Evolutionary conservation across 2,329 filamentous ascomycete species (phyloP), one percentile per base, ranked within the genome.

Genomic region (Cladosporium sp.): DNA sequence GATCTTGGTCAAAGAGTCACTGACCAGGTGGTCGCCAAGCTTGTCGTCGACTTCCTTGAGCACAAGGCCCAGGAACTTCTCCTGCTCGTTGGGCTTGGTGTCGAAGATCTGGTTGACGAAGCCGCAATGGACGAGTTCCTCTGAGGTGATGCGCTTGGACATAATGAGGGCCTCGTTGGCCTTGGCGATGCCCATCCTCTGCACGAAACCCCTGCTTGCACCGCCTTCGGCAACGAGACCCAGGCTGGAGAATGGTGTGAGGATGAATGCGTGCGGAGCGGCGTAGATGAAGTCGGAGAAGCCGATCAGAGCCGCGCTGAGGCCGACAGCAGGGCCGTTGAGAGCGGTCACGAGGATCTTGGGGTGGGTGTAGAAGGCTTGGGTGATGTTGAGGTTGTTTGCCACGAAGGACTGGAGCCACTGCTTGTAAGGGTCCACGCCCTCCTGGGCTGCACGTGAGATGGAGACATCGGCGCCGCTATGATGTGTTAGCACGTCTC

Each of bases 111-210:
- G 91, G 74, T 97, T 98, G 54, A 96, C 92, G 74, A 92, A 98
- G 0, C 94, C 93, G 2, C 87, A 85, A 10, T 84, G 81, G 68
- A 93, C 83, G 34, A 98, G 83, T 75, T 96, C 92, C 28, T 89
- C 86, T 34, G 87, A 86, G 0, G 83, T 77, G 72, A 98, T 91
- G 54, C 88, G 85, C 78, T 90, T 91, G 74, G 90, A 93, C 90
- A 96, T 95, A 71, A 99, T 88, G 14, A 98, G 85, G 14, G 95
- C 94, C 83, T 98, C 95, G 75, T 96, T 96, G 11, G 93, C 93
- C 76, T 92, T 91, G 66, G 86, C 82, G 60, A 92, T 85, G 0
- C 95, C 95, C 28, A 98, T 83, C 0, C 94, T 83, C 73, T 90
- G 86, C 15, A 95, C 92, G 66, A 98, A 90, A 0, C 89, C 92